These are phyloP conservation scores for Trametes polyzona DNA, from an alignment of 1,284 basidiomycete species.

Conservation along the genomic window DNA sequence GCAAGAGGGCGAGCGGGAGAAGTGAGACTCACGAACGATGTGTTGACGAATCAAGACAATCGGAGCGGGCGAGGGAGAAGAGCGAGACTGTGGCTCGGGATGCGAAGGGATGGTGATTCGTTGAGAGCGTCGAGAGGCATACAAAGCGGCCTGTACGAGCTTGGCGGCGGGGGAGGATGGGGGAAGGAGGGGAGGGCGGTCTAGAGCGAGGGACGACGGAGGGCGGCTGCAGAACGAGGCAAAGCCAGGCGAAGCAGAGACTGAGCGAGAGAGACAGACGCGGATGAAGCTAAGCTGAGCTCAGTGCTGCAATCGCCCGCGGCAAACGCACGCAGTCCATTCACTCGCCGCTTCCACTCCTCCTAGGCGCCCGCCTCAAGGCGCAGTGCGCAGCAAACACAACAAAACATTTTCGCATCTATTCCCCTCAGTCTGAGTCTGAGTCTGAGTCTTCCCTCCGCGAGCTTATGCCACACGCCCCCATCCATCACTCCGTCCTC, in stretches of 20 bases:
- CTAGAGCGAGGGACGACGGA: neutral
- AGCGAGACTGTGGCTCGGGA: constrained; percentile 2
- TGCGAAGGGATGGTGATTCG: no score
- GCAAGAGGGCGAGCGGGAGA: neutral
- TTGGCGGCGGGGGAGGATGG: neutral
- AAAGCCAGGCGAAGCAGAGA: neutral
- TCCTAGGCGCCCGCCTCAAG: constrained; percentile 3
- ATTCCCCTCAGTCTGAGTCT: neutral
- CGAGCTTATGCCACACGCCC: neutral
- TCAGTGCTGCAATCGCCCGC: neutral
- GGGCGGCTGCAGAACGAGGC: neutral
- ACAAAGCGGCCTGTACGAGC: constrained; percentile 5
- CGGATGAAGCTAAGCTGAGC: neutral
- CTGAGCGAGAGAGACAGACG: neutral
- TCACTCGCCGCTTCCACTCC: neutral
- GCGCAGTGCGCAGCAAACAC: constrained; percentile 7
- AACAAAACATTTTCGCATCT: neutral
- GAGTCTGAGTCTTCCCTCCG: neutral
- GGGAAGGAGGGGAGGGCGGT: neutral
- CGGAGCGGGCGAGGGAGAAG: neutral
- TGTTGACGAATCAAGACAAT: constrained; percentile 13
- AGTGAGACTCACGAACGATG: constrained; percentile 3
- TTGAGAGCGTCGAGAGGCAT: neutral
- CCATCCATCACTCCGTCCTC: constrained; percentile 3
- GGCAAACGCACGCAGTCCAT: neutral